A percentile compares a stretch with the other conserved stretches of the same genome.
Conservation (phyloP, 805 yeast species). For the Yueomyces sp. region DNA sequence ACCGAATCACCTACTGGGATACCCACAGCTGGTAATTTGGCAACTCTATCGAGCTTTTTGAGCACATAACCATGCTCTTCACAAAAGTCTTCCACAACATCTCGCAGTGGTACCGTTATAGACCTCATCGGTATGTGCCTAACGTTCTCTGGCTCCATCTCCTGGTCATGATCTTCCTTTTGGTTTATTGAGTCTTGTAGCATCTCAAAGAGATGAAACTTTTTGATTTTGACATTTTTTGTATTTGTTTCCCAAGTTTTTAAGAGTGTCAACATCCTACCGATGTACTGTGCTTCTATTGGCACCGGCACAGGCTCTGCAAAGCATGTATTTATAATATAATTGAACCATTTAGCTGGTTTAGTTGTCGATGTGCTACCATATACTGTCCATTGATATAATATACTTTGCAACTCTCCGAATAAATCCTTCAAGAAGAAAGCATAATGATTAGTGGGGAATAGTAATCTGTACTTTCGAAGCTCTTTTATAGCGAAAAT, state of each 20-base stretch:
- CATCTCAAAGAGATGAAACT: not conserved
- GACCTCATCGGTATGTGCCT: constrained; percentile 30
- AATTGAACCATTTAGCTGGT: constrained; percentile 6
- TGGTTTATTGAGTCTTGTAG: not conserved
- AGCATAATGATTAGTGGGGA: constrained; percentile 4
- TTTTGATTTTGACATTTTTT: not conserved
- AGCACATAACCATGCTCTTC: constrained; percentile 30
- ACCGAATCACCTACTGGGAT: constrained; percentile 8
- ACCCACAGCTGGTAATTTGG: constrained; percentile 14
- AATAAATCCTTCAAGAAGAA: constrained; percentile 7
- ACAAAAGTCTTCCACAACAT: constrained; percentile 55
- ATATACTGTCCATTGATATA: constrained; percentile 13
- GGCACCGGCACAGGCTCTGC: not conserved
- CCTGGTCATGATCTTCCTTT: not conserved
- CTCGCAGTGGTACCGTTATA: constrained; percentile 40
- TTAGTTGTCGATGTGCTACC: not conserved
- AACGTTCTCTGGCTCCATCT: not conserved
- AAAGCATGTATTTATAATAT: not conserved
- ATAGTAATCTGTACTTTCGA: constrained; percentile 4
- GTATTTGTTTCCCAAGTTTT: not conserved
- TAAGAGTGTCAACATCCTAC: not conserved
- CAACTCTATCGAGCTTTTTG: constrained; percentile 6
- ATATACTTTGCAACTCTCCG: constrained; percentile 11
- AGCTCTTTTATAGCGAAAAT: constrained; percentile 6
- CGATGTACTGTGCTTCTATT: not conserved